phyloP scores from a whole-genome alignment of 2,329 filamentous ascomycete genomes.

The Beauveria scarabaeidicola region DNA sequence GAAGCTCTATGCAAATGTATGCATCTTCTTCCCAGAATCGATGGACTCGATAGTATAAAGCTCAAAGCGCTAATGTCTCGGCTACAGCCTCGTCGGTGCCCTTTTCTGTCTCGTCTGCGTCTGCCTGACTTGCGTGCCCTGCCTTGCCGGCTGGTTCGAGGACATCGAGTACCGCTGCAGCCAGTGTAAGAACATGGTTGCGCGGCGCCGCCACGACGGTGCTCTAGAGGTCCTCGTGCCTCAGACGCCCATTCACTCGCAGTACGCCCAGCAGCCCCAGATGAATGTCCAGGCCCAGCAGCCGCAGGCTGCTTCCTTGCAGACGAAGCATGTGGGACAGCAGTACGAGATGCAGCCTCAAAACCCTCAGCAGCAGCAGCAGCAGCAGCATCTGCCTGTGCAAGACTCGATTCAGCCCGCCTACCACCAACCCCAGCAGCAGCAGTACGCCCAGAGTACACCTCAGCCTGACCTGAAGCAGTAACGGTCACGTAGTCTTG shows the following conservation, averaged over 20 bases:
- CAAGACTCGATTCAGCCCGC: slow-evolving; percentile 7
- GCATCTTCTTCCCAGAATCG: neutral
- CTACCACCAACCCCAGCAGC: neutral
- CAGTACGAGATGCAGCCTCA: slow-evolving; percentile 10
- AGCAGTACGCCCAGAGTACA: neutral
- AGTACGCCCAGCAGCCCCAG: slow-evolving; percentile 15
- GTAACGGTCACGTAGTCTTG: neutral
- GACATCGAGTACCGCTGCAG: slow-evolving; percentile 22
- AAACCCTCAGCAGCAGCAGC: neutral
- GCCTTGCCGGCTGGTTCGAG: slow-evolving; percentile 25
- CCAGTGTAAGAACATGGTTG: slow-evolving; percentile 22
- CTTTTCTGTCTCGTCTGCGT: slow-evolving; percentile 25
- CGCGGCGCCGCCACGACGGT: slow-evolving; percentile 16
- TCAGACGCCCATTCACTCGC: slow-evolving; percentile 11
- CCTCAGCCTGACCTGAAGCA: slow-evolving; percentile 3
- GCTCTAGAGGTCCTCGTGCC: slow-evolving; percentile 18
- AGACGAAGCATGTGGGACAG: neutral
- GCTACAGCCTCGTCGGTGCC: slow-evolving; percentile 19
- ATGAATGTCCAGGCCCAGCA: slow-evolving; percentile 5
- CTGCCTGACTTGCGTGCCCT: slow-evolving; percentile 24
- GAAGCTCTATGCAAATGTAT: slow-evolving; percentile 21
- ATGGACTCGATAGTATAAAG: neutral
- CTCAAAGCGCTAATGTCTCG: neutral
- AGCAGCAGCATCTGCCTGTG: neutral
- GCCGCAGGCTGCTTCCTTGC: slow-evolving; percentile 1